A percentile compares a stretch with the other conserved stretches of the same genome.
Conservation (phyloP, 495 filamentous ascomycete genomes). For the Lophiostoma macrostomum region DNA sequence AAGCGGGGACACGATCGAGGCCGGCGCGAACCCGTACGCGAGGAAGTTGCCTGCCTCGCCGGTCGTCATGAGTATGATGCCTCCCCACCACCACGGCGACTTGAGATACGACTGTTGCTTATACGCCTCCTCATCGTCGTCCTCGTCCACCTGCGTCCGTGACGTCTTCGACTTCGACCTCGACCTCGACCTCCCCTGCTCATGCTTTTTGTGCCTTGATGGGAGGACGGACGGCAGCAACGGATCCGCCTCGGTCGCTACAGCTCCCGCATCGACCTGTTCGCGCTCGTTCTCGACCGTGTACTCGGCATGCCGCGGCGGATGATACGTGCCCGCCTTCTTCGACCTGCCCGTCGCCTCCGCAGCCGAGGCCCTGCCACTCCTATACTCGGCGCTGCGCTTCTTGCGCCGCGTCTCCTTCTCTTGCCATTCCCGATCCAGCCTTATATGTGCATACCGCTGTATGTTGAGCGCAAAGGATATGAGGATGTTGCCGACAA, state of each 20-base stretch:
- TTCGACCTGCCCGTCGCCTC: constrained; percentile 33
- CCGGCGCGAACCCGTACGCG: constrained; percentile 97
- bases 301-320: constrained; percentile 11
- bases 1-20: constrained; percentile 93
- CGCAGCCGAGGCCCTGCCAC: constrained; percentile 32
- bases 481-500: constrained; percentile 87
- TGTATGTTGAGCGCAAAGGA: constrained; percentile 95
- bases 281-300: constrained; percentile 13
- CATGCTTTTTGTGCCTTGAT: no score
- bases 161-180: background rate
- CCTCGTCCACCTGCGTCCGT: constrained; percentile 34
- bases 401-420: constrained; percentile 38
- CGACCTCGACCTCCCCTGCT: constrained; percentile 33
- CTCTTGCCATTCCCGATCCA: constrained; percentile 54
- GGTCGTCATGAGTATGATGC: constrained; percentile 85
- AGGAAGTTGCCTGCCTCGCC: constrained; percentile 96
- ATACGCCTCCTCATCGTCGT: constrained; percentile 14
- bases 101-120: constrained; percentile 68
- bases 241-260: constrained; percentile 46
- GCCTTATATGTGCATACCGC: constrained; percentile 86
- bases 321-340: constrained; percentile 12
- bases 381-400: constrained; percentile 39
- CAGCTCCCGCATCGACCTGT: constrained; percentile 3
- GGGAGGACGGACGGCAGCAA: constrained; percentile 49
- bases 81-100: constrained; percentile 94